Evolutionary conservation across 495 filamentous ascomycete species (phyloP), one percentile per base, ranked within the genome.

Genomic region (Neurospora sp.): DNA sequence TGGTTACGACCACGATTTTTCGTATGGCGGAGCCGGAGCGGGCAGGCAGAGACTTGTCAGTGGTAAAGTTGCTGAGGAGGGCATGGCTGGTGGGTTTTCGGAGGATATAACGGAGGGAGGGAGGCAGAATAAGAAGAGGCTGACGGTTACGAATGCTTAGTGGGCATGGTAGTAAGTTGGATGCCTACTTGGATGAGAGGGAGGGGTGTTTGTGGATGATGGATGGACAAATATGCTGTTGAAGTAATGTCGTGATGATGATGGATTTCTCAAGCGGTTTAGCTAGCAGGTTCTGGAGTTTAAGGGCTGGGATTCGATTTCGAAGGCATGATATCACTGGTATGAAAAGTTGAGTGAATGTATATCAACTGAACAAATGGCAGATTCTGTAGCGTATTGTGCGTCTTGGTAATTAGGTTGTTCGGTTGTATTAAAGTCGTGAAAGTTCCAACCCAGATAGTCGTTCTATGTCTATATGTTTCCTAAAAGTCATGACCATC

Each of bases 11-110:
- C 91, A 88, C 73, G 87, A 89, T 35, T 27, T 40, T 80, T 87
- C 27, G 6, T 65, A 65, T 35, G 27, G 53, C 31, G 53, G 53
- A 65, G 53, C 14, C 42, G 71, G 71, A 22, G 47, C 22, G 42
- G 71, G 71, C 18, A 82, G 74, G 70, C 81, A 81, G 69, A 85
- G 94, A 70, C 90, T 93, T 75, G 93, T 95, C 10, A 96, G 93
- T 76, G 94, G 93, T 3, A 93, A 93, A 81, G 82, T 93, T 68
- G 94, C 90, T 2, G 94, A 97, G 81, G 94, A 97, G 81, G 94
- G 94, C 1, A 84, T 90, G 47, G 88, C 87, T 3, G 85, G 85
- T 37, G 45, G 68, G 14, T 65, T 65, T 59, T 59, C 47, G 20
- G 47, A 27, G 20, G 47, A 59, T 59, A 27, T 59, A 27, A 27